A percentile compares a stretch with the other conserved stretches of the same genome.
Conservation (phyloP, 208 protist genomes). For the Leishmania turanica region DNA sequence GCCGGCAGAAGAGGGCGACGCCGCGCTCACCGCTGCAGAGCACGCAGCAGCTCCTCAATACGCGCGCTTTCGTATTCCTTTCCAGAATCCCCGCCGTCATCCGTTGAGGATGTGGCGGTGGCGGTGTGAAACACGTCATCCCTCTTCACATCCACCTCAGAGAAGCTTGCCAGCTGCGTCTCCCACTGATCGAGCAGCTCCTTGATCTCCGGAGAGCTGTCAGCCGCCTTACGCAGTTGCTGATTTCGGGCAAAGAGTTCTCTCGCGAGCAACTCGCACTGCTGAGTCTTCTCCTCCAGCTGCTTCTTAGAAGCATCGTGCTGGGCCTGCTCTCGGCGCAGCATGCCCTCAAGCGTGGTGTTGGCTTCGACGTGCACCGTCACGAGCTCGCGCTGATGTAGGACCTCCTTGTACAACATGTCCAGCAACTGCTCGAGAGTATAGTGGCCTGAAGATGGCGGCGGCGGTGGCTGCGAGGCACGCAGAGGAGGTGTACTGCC, state of each 20-base stretch:
- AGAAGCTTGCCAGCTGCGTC: conserved; percentile 29
- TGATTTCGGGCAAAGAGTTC: conserved; percentile 34
- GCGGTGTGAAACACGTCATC: conserved; percentile 21
- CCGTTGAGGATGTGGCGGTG: conserved; percentile 12
- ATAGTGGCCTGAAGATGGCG: conserved; percentile 15
- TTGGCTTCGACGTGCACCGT: conserved; percentile 71
- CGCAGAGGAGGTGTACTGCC: conserved; percentile 43
- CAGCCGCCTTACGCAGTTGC: conserved; percentile 32
- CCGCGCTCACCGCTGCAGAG: conserved; percentile 15
- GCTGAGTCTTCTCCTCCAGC: conserved; percentile 43
- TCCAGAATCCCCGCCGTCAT: conserved; percentile 21
- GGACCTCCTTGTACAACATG: conserved; percentile 65
- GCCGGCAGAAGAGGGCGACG: too few relatives aligned
- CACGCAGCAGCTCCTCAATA: conserved; percentile 34
- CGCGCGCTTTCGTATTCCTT: conserved; percentile 34
- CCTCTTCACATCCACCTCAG: conserved; percentile 23
- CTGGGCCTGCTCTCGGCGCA: conserved; percentile 58
- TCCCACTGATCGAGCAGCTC: conserved; percentile 34
- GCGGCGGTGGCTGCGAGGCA: conserved; percentile 27
- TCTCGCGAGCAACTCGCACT: conserved; percentile 29
- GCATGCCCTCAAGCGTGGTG: conserved; percentile 63
- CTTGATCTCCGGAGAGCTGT: conserved; percentile 21
- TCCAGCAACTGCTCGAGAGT: conserved; percentile 73
- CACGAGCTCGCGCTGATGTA: conserved; percentile 59
- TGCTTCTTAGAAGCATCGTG: conserved; percentile 45